Conservation (phyloP, 257 asterid genomes). For the Forsythia suspensa region DNA sequence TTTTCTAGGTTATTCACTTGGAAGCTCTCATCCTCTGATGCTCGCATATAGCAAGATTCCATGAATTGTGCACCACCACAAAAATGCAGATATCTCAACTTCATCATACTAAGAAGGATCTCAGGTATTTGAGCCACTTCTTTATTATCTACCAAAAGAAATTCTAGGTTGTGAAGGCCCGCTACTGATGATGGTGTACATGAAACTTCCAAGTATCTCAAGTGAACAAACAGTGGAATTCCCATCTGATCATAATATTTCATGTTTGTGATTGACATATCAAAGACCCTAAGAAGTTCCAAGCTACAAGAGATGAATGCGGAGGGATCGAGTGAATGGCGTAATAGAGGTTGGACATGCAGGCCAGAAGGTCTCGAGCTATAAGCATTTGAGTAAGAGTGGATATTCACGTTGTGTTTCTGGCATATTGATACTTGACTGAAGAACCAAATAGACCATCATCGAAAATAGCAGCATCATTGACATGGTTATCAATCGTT, state of each 20-base stretch:
- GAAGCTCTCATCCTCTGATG: not conserved
- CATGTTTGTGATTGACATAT: not conserved
- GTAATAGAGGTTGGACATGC: conserved; percentile 17
- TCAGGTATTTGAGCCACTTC: too few species aligned
- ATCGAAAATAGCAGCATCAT: too few species aligned
- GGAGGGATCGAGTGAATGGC: not conserved
- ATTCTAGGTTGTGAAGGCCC: not conserved
- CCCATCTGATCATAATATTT: not conserved
- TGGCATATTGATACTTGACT: too few species aligned
- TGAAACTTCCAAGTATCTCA: not conserved
- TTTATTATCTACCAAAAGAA: not conserved
- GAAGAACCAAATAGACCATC: too few species aligned
- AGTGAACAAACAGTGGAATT: not conserved
- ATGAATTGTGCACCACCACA: too few species aligned
- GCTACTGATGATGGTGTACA: not conserved
- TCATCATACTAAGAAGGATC: not conserved
- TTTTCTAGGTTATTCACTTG: not conserved
- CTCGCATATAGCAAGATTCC: too few species aligned
- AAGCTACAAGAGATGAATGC: not conserved
- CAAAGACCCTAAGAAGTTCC: conserved; percentile 23
- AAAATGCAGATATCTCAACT: not conserved
- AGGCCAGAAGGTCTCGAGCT: too few species aligned
- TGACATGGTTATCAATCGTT: too few species aligned
- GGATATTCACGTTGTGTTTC: too few species aligned
- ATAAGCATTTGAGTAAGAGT: too few species aligned